phyloP scores from a whole-genome alignment of 2,329 filamentous ascomycete species.

The Cercospora janseana region DNA sequence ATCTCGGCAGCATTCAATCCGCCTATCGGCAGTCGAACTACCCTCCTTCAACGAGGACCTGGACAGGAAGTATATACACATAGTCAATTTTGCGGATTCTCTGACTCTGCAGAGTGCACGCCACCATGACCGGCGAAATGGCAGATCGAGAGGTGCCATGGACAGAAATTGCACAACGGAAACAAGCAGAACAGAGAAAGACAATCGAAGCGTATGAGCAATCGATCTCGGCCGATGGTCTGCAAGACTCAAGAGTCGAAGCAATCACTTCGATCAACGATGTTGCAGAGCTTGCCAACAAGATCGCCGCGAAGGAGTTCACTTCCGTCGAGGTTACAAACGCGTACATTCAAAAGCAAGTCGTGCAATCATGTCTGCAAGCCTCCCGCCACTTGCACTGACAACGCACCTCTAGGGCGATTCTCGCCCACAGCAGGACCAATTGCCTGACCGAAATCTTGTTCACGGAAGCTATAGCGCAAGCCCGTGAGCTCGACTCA shows the following conservation, averaged over 20 bases:
- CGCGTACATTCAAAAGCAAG: conserved; percentile 24
- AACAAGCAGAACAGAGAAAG: conserved; percentile 1
- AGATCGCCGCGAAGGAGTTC: conserved; percentile 13
- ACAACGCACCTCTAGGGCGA: conserved; percentile 13
- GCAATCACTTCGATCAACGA: conserved; percentile 12
- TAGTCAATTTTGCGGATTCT: too few species aligned
- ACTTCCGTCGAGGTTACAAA: conserved; percentile 14
- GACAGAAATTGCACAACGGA: not conserved
- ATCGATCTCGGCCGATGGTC: not conserved
- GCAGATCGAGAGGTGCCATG: not conserved
- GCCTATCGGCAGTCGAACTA: too few species aligned
- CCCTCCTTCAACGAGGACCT: too few species aligned
- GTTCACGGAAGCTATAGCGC: conserved; percentile 53
- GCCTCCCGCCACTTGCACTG: not conserved
- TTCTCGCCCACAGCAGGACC: conserved; percentile 38
- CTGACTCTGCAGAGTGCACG: too few species aligned
- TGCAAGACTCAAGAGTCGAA: not conserved
- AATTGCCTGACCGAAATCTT: conserved; percentile 60
- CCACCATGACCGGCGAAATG: not conserved
- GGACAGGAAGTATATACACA: too few species aligned
- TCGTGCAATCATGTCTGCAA: not conserved
- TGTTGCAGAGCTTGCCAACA: conserved; percentile 10
- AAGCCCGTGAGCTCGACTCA: conserved; percentile 52
- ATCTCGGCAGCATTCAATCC: too few species aligned
- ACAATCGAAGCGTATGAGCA: not conserved